phyloP scores from a whole-genome alignment of 306 rosid genomes.

The apple (Malus domestica) region ASM211411v1 NC_041796.1:27883001-27883500 shows the following conservation, averaged over 20 bases:
- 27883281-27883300: not conserved
- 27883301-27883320: not conserved
- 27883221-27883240: constrained; percentile 68
- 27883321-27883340: not conserved
- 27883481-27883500: not conserved
- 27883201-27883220: constrained; percentile 68
- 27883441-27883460: not conserved
- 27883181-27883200: constrained; percentile 90
- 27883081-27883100: constrained; percentile 22
- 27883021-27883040: not conserved
- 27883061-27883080: not conserved
- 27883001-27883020: not conserved
- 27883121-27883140: constrained; percentile 80
- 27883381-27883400: not conserved
- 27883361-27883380: not conserved
- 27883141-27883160: constrained; percentile 61
- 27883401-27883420: not conserved
- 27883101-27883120: constrained; percentile 28
- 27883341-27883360: not conserved
- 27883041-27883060: not conserved
- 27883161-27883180: constrained; percentile 75
- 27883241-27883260: constrained; percentile 44
- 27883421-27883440: not conserved
- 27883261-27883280: not conserved
- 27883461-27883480: not conserved